Conservation (phyloP, 306 rosid genomes). For the Prunus mume region DNA sequence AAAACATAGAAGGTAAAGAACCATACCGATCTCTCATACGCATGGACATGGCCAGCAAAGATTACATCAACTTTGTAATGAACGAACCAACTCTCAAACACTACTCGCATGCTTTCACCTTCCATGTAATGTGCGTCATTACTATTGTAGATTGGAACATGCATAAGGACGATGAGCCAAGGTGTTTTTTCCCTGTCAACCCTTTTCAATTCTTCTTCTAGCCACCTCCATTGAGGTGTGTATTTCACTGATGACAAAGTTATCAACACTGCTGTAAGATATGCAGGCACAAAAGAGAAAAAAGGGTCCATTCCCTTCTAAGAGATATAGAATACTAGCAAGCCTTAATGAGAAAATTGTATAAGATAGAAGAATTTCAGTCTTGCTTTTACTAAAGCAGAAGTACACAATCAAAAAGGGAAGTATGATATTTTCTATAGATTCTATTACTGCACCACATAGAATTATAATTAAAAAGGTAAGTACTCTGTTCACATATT, state of each 20-base stretch:
- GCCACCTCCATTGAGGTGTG: conserved; percentile 86
- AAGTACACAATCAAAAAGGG: no score
- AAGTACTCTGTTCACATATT: not conserved
- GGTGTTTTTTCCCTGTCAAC: conserved; percentile 93
- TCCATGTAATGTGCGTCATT: conserved; percentile 86
- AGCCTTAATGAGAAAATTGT: not conserved
- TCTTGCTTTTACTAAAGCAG: not conserved
- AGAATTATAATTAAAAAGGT: not conserved
- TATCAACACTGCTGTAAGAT: not conserved
- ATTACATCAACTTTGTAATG: conserved; percentile 71
- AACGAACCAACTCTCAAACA: conserved; percentile 81
- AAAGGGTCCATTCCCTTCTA: not conserved
- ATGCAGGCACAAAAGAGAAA: not conserved
- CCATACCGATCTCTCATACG: conserved; percentile 96
- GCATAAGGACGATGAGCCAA: conserved; percentile 97
- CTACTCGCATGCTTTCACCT: conserved; percentile 90
- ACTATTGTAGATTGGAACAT: conserved; percentile 76
- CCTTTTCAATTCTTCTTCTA: conserved; percentile 54
- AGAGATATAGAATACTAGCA: not conserved
- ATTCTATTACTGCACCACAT: no score
- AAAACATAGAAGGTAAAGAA: not conserved
- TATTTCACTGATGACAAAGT: conserved; percentile 62
- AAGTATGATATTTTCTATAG: no score
- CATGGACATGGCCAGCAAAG: conserved; percentile 99
- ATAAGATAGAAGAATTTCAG: no score